These are phyloP conservation scores for Lolium multiflorum DNA, from an alignment of 176 grass and related monocot species.

Conservation along the genomic window DNA sequence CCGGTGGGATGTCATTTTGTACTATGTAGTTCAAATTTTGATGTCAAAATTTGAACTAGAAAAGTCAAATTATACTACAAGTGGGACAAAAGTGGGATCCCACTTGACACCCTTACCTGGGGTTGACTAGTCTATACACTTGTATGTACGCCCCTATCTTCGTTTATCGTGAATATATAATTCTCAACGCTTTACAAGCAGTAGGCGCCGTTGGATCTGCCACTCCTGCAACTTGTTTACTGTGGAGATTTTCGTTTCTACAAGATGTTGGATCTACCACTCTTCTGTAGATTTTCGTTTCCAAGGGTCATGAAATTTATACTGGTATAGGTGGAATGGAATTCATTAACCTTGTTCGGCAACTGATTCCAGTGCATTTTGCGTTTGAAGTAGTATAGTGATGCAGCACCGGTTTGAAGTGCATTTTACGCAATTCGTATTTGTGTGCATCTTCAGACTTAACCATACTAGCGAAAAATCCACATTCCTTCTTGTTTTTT, in stretches of 20 bases:
- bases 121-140: neutral
- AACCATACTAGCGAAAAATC: neutral
- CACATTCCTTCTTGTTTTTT: neutral
- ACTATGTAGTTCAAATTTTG: too few relatives aligned
- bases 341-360: neutral
- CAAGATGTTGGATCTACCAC: too few relatives aligned
- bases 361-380: neutral
- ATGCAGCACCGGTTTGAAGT: neutral
- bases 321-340: neutral
- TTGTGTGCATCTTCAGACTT: neutral
- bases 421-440: neutral
- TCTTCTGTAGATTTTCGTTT: too few relatives aligned
- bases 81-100: too few relatives aligned
- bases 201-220: neutral
- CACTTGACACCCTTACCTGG: too few relatives aligned
- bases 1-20: too few relatives aligned
- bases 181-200: neutral
- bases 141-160: neutral
- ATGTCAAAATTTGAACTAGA: too few relatives aligned
- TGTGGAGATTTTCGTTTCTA: neutral
- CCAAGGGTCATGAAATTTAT: too few relatives aligned
- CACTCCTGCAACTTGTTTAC: neutral
- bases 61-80: too few relatives aligned
- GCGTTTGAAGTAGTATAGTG: constrained; percentile 14
- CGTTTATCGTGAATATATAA: neutral